Percentiles rank a stretch among this genome's conserved stretches.
These are phyloP conservation scores for Letharia lupina DNA, from an alignment of 495 filamentous ascomycete genomes.

Conservation along the genomic window DNA sequence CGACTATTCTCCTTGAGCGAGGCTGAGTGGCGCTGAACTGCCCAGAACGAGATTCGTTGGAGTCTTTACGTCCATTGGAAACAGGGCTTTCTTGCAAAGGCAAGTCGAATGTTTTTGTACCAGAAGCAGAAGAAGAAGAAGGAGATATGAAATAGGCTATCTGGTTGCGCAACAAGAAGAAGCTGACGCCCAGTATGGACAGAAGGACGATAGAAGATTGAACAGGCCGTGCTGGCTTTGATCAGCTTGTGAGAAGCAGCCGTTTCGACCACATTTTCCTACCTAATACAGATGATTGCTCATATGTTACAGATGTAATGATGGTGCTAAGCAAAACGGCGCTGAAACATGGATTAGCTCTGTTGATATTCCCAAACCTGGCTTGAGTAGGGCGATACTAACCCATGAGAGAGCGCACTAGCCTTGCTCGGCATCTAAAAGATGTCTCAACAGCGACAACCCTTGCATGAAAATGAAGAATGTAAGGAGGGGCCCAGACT, in stretches of 20 bases:
- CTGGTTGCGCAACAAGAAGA: slow-evolving; percentile 26
- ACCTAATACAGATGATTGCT: slow-evolving; percentile 19
- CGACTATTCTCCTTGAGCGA: slow-evolving; percentile 2
- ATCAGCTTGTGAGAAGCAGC: slow-evolving; percentile 2
- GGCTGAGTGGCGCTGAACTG: neutral
- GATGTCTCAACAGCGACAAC: neutral
- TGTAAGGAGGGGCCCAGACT: neutral
- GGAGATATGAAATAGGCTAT: neutral
- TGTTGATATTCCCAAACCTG: neutral
- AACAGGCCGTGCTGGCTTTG: slow-evolving; percentile 35
- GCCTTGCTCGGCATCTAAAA: slow-evolving; percentile 15
- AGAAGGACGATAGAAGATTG: slow-evolving; percentile 34
- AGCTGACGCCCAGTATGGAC: slow-evolving; percentile 30
- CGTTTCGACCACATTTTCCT: neutral
- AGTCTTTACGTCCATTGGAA: slow-evolving; percentile 1
- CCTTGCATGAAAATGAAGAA: slow-evolving; percentile 10
- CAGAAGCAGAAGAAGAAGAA: neutral
- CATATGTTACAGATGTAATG: slow-evolving; percentile 16
- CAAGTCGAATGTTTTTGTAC: neutral
- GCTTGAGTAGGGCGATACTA: neutral
- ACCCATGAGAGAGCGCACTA: slow-evolving; percentile 18
- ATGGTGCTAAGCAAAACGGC: slow-evolving; percentile 10
- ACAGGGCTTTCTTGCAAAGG: slow-evolving; percentile 1
- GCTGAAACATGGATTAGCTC: slow-evolving; percentile 12
- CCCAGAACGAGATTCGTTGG: slow-evolving; percentile 1